Evolutionary conservation across 2,329 filamentous ascomycete genomes (phyloP).

Genomic region (Calonectria pseudoturangicola): DNA sequence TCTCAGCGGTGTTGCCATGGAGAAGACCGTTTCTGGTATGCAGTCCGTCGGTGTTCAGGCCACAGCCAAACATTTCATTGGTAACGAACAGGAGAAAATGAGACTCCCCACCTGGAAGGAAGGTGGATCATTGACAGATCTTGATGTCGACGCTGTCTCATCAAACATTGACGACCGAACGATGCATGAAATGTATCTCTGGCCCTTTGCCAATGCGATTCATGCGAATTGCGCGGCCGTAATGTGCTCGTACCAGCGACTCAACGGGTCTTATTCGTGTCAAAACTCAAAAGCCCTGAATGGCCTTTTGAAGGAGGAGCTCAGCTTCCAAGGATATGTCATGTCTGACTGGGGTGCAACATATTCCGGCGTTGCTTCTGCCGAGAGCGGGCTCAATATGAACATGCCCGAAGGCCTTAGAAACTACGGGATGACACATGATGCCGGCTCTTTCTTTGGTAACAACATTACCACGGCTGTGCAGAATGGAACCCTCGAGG

Average conservation of each 20-base stretch:
- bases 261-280: slow-evolving; percentile 70
- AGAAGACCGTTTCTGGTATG: slow-evolving; percentile 57
- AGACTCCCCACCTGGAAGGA: slow-evolving; percentile 53
- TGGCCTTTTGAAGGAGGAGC: slow-evolving; percentile 68
- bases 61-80: slow-evolving; percentile 62
- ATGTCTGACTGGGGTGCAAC: slow-evolving; percentile 66
- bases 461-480: slow-evolving; percentile 68
- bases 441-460: slow-evolving; percentile 65
- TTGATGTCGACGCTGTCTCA: slow-evolving; percentile 48
- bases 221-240: slow-evolving; percentile 58
- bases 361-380: slow-evolving; percentile 63
- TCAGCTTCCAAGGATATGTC: slow-evolving; percentile 68
- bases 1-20: slow-evolving; percentile 74
- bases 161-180: slow-evolving; percentile 75
- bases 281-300: slow-evolving; percentile 69
- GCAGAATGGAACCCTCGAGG: slow-evolving; percentile 66
- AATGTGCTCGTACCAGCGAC: slow-evolving; percentile 66
- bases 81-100: slow-evolving; percentile 60
- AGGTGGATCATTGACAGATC: slow-evolving; percentile 38
- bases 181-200: slow-evolving; percentile 70
- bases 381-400: slow-evolving; percentile 70
- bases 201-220: slow-evolving; percentile 59
- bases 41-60: slow-evolving; percentile 62
- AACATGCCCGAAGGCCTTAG: slow-evolving; percentile 69
- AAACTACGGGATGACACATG: slow-evolving; percentile 54